Base-by-base conservation (phyloP, 306 rosid genomes). In the Casuarina cunninghamiana region DNA sequence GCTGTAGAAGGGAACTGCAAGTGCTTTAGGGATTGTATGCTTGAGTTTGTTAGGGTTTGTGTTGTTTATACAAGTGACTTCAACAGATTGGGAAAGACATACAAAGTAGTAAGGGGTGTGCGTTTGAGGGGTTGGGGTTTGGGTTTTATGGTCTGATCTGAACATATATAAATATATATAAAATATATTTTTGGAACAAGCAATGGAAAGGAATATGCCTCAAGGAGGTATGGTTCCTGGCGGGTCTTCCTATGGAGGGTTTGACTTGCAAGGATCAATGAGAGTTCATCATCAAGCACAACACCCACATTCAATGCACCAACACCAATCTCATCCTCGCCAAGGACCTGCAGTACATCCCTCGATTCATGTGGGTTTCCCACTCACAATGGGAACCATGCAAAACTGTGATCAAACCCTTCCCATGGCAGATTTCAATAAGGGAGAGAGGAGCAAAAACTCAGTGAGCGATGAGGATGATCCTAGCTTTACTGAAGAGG, bases 401-500 rank as follows among this genome's bases (percentile, higher is more conserved):
- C 91, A 89, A 51, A 84, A 15, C 50, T 85, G 89, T 78, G 93
- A 90, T 50, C 93, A 84, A 73, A 63, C 86, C 66, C 75, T 89
- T 75, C 68, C 91, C 4, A 77, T 84, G 88, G 75, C 67, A 0
- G 96, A 94, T 83, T 86, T 88, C 82, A 80, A 70, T 43, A 90
- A 81, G 78, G 94, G 90, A 35, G 97, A 91, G 75, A 90, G 88
- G 61, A 75, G 80, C 89, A 92, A 89, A 76, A 87, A 88, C 89
- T 92, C 94, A 0, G 85, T 77, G 1, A 94, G 97, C 13, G 96
- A 92, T 37, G 96, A 91, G 51, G 98, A 91, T 5, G 98, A 91
- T 80, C 90, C 83, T 0, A 90, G 94, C 85, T 84, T 86, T 84
- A 87, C 69, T 0, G 97, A 94, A 74, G 96, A 90, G 8, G 89